A percentile compares a stretch with the other conserved stretches of the same genome.
Evolutionary conservation across 768 basidiomycete species (phyloP).

Genomic region (Auricularia auricula-judae): DNA sequence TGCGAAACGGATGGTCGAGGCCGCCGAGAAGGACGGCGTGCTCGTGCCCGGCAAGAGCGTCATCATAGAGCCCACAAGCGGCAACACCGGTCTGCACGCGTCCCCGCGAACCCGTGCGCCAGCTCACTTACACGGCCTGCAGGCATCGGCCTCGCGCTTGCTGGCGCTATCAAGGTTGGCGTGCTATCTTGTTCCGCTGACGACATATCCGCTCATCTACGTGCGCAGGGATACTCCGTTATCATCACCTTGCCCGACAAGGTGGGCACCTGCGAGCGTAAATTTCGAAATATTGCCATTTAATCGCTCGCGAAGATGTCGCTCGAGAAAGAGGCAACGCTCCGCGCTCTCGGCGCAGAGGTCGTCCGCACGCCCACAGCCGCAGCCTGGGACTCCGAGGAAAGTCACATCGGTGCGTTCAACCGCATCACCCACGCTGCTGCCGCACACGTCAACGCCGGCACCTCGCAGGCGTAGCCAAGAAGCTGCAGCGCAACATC

Average conservation of each 20-base stretch:
- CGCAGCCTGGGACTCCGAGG: conserved; percentile 79
- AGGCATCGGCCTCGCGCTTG: conserved; percentile 92
- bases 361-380: conserved; percentile 90
- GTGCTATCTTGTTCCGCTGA: conserved; percentile 2
- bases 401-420: conserved; percentile 81
- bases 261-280: conserved; percentile 6
- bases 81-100: conserved; percentile 70
- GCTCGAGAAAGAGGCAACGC: conserved; percentile 84
- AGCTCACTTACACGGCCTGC: background rate
- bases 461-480: conserved; percentile 58
- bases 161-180: conserved; percentile 84
- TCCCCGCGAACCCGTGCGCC: background rate
- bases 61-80: conserved; percentile 91
- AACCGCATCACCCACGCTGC: conserved; percentile 14
- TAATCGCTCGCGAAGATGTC: background rate
- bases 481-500: conserved; percentile 63
- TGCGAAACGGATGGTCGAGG: conserved; percentile 90
- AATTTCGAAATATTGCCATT: background rate
- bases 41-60: conserved; percentile 81
- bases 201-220: conserved; percentile 45
- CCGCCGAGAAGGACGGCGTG: conserved; percentile 81
- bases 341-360: conserved; percentile 87
- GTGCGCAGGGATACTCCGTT: conserved; percentile 79
- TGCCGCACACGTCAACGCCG: too few species aligned
- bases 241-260: conserved; percentile 89